Evolutionary conservation across 306 rosid genomes (phyloP), one percentile per base, ranked within the genome.

Genomic region (Dryas octopetala): DNA sequence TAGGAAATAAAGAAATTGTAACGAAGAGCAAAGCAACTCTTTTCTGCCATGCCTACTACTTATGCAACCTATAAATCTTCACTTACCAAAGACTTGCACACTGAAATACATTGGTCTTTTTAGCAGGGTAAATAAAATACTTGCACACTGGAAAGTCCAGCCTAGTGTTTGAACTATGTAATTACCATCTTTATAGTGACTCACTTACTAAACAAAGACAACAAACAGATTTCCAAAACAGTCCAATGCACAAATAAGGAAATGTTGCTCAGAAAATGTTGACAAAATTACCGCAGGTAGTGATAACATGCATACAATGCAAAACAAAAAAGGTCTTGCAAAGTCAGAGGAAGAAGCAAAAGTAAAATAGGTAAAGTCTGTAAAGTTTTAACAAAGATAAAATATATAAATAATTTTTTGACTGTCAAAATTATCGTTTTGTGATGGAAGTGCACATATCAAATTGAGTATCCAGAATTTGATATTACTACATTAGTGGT

Each of bases 321-420:
- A 0, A 43, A n/a, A 16, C 41, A 0, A 43, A n/a, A 16, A 45
- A 44, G 45, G 43, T 45, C n/a, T 57, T 57, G 9, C 55, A 45
- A 54, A 71, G 26, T 28, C 64, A n/a, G 13, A 44, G 44, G 26
- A 4, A 43, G 76, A 44, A 57, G 76, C 55, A 57, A 15, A 62
- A 57, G 4, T 32, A 13, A 40, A 58, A 23, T 32, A 26, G 57
- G 23, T 13, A 46, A 8, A 45, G 76, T 44, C 57, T 45, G 45
- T 46, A 26, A 43, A 51, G 15, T 38, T 69, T 38, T 7, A 57
- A 23, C 75, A 19, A 71, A 4, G 43, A 44, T 52, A 55, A 70
- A 52, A 17, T 40, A 11, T 5, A 17, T 26, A 54, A 53, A 53
- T 4, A 11, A 41, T 17, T 15, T 45, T 12, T 12, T 19, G 19